Evolutionary conservation across 768 basidiomycete species (phyloP).

Genomic region (Leccinum boreale): DNA sequence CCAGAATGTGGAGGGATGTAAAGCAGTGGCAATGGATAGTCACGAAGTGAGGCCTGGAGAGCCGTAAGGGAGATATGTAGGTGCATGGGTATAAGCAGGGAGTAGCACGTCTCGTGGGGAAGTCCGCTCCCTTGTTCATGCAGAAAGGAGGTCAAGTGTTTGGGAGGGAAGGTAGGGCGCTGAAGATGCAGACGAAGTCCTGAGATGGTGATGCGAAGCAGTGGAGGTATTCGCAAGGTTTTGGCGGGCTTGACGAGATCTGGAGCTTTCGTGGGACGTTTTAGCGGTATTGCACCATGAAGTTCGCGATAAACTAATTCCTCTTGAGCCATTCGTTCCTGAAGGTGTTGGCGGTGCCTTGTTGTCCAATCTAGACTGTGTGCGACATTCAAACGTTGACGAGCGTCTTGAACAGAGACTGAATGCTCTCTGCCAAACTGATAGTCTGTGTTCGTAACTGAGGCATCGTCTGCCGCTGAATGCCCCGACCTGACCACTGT

Average conservation of each 20-base stretch:
- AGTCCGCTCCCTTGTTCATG: constrained; percentile 63
- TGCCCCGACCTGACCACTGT: constrained; percentile 47
- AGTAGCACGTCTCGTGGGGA: constrained; percentile 67
- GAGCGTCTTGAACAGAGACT: constrained; percentile 69
- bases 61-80: constrained; percentile 63
- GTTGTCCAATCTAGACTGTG: constrained; percentile 74
- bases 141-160: constrained; percentile 60
- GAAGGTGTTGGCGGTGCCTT: constrained; percentile 45
- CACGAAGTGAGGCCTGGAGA: constrained; percentile 66
- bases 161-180: constrained; percentile 56
- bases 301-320: constrained; percentile 44
- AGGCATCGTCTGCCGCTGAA: constrained; percentile 29
- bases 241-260: constrained; percentile 43
- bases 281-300: constrained; percentile 34
- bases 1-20: constrained; percentile 53
- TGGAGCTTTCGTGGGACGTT: constrained; percentile 33
- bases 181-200: constrained; percentile 55
- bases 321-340: constrained; percentile 50
- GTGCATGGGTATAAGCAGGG: constrained; percentile 81
- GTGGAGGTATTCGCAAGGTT: constrained; percentile 48
- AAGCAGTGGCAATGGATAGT: constrained; percentile 87
- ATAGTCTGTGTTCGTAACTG: constrained; percentile 50
- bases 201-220: constrained; percentile 64
- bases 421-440: constrained; percentile 64
- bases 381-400: constrained; percentile 59